phyloP scores from a whole-genome alignment of 495 filamentous ascomycete genomes.

The Aspergillus hancockii region DNA sequence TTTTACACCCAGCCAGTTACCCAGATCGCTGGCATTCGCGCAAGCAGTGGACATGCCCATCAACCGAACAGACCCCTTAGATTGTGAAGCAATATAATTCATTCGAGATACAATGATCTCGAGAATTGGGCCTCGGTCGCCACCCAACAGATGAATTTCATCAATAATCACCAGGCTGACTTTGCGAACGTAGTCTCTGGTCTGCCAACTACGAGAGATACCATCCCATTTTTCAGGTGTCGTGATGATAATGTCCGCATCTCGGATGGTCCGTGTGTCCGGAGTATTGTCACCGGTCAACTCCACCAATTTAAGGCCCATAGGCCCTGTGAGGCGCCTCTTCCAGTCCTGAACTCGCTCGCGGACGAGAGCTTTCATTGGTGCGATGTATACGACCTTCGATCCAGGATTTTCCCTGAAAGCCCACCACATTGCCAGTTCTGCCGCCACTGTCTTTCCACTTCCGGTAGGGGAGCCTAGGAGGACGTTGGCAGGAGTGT shows the following conservation, averaged over 20 bases:
- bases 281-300: slow-evolving; percentile 98
- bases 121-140: slow-evolving; percentile 93
- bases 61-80: slow-evolving; percentile 80
- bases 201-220: slow-evolving; percentile 98
- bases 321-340: slow-evolving; percentile 73
- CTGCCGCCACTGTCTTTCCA: slow-evolving; percentile 94
- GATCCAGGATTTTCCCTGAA: slow-evolving; percentile 94
- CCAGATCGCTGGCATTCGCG: slow-evolving; percentile 91
- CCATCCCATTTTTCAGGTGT: slow-evolving; percentile 99
- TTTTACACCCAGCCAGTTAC: slow-evolving; percentile 96
- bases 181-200: slow-evolving; percentile 90
- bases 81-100: slow-evolving; percentile 97
- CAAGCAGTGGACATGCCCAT: slow-evolving; percentile 99
- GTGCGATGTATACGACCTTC: slow-evolving; percentile 98
- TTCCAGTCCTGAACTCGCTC: slow-evolving; percentile 97
- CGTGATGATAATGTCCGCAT: slow-evolving; percentile 97
- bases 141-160: slow-evolving; percentile 94
- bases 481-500: slow-evolving; percentile 86
- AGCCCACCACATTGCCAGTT: slow-evolving; percentile 99
- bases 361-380: slow-evolving; percentile 97
- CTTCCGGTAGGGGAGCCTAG: slow-evolving; percentile 96
- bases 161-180: slow-evolving; percentile 98
- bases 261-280: slow-evolving; percentile 88
- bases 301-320: slow-evolving; percentile 92
- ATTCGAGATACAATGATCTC: slow-evolving; percentile 99